phyloP scores from a whole-genome alignment of 2,329 filamentous ascomycete species.

The Colletotrichum coccodes region DNA sequence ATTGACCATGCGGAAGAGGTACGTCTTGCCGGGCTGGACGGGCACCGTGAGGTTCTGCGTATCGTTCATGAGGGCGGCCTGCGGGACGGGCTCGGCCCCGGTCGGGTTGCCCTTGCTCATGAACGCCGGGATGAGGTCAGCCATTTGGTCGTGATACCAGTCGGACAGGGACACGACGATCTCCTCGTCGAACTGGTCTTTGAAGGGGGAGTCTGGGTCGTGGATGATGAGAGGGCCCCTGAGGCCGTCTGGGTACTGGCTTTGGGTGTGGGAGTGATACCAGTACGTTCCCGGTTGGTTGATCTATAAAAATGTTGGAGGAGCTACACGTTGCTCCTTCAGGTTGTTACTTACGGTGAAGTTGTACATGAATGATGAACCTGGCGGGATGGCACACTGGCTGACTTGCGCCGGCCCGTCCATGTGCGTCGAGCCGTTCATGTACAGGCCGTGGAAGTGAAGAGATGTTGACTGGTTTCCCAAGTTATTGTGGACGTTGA shows the following conservation, averaged over 20 bases:
- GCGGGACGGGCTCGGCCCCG: conserved; percentile 73
- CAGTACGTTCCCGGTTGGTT: conserved; percentile 80
- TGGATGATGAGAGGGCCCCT: conserved; percentile 73
- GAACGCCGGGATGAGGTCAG: conserved; percentile 56
- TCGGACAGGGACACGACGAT: conserved; percentile 73
- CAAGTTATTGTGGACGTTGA: conserved; percentile 68
- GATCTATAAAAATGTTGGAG: conserved; percentile 47
- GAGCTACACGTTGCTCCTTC: background rate
- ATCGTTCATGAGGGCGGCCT: conserved; percentile 78
- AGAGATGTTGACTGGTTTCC: conserved; percentile 72
- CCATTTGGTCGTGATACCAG: conserved; percentile 74
- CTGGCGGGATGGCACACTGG: conserved; percentile 74
- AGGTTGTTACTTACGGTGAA: conserved; percentile 62
- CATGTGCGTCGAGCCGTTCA: conserved; percentile 75
- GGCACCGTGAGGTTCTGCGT: conserved; percentile 67
- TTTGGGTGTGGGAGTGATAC: conserved; percentile 78
- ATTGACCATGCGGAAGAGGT: conserved; percentile 78
- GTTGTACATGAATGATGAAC: conserved; percentile 74
- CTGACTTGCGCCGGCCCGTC: conserved; percentile 75
- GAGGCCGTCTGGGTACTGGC: conserved; percentile 77
- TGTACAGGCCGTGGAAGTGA: conserved; percentile 78
- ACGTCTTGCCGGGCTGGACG: conserved; percentile 75
- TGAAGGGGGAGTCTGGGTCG: conserved; percentile 69
- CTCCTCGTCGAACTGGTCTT: conserved; percentile 69
- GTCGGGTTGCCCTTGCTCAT: conserved; percentile 65